phyloP scores from a whole-genome alignment of 257 asterid species.

The Thymus quinquecostatus region DNA sequence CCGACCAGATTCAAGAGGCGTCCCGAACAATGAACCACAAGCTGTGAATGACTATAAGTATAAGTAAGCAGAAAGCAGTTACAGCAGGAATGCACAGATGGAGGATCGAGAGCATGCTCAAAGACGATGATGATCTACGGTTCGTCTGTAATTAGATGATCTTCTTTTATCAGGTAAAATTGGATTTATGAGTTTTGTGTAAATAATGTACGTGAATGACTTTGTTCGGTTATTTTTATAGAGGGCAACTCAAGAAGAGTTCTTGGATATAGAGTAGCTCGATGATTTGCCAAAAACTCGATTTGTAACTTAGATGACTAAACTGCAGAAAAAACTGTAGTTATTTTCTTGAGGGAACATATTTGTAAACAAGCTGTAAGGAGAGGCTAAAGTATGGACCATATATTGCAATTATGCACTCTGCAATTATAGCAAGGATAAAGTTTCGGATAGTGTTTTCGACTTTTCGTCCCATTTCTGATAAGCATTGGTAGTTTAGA shows the following conservation, averaged over 20 bases:
- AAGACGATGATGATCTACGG: conserved; percentile 19
- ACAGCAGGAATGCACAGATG: conserved; percentile 30
- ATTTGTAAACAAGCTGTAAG: conserved; percentile 17
- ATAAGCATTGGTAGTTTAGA: conserved; percentile 4
- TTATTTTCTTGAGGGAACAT: conserved; percentile 17
- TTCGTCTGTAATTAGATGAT: conserved; percentile 13
- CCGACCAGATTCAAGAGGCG: conserved; percentile 34
- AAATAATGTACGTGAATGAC: conserved; percentile 28
- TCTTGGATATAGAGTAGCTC: conserved; percentile 25
- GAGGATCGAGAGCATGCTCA: conserved; percentile 32
- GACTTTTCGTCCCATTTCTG: neutral
- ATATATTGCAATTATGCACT: conserved; percentile 9
- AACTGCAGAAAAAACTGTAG: conserved; percentile 8
- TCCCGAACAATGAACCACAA: conserved; percentile 31
- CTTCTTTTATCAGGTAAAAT: conserved; percentile 30
- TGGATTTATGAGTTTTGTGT: conserved; percentile 23
- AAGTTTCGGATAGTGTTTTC: neutral
- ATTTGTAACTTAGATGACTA: conserved; percentile 22
- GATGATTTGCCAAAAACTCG: conserved; percentile 21
- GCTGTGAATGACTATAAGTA: conserved; percentile 31
- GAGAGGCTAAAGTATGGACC: conserved; percentile 21
- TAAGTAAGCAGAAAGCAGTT: conserved; percentile 30
- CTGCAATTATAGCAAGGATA: conserved; percentile 7
- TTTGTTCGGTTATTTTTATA: conserved; percentile 4
- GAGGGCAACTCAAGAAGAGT: conserved; percentile 18